Conservation (phyloP, 768 basidiomycete species). For the Lentinula sp. region DNA sequence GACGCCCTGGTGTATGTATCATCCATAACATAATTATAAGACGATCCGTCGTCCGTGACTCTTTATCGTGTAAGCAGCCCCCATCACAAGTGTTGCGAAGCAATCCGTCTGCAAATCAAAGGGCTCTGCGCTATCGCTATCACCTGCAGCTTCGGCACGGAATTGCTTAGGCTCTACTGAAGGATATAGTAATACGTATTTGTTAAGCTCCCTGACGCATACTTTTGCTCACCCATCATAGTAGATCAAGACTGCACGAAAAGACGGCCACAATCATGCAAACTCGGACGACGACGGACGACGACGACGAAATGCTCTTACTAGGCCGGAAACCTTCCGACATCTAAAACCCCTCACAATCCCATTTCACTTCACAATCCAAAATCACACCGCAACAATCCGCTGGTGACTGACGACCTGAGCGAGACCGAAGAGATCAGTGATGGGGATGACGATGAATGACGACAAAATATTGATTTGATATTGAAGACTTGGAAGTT, state of each 20-base stretch:
- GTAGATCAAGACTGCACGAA: constrained; percentile 49
- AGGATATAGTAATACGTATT: too few species aligned
- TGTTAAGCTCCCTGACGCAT: too few species aligned
- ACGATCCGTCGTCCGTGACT: too few species aligned
- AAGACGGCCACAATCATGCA: constrained; percentile 58
- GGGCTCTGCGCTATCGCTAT: too few species aligned
- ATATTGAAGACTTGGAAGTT: background rate
- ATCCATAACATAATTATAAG: too few species aligned
- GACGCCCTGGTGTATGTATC: too few species aligned
- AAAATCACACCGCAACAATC: constrained; percentile 23
- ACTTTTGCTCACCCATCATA: constrained; percentile 15
- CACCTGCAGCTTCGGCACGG: too few species aligned
- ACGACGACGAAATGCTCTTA: constrained; percentile 48
- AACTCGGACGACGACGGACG: constrained; percentile 34
- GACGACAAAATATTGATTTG: constrained; percentile 28
- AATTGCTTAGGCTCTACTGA: too few species aligned
- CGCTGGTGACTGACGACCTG: constrained; percentile 17
- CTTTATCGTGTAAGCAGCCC: too few species aligned
- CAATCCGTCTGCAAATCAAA: too few species aligned
- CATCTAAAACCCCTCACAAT: background rate
- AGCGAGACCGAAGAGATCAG: constrained; percentile 54
- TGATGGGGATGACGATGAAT: constrained; percentile 20
- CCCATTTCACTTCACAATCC: constrained; percentile 3
- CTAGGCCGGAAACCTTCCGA: constrained; percentile 35
- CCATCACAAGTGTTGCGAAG: too few species aligned